Conservation (phyloP, 208 protist genomes). For the Willaertia magna region DNA sequence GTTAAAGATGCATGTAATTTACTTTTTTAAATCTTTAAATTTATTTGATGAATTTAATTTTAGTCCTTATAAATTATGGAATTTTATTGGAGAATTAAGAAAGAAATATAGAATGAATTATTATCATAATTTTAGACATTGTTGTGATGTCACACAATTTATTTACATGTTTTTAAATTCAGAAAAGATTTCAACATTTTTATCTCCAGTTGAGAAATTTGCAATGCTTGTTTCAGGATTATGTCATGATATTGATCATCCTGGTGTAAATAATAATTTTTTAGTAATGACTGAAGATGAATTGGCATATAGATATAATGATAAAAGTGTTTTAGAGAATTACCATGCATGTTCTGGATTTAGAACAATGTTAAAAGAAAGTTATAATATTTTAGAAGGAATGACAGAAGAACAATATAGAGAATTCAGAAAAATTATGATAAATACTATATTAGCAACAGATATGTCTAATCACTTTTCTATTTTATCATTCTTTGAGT, state of each 20-base stretch:
- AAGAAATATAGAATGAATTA: conserved; percentile 24
- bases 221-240: conserved; percentile 35
- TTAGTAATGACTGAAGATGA: conserved; percentile 44
- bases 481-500: background rate
- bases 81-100: background rate
- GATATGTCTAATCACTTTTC: conserved; percentile 26
- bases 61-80: background rate
- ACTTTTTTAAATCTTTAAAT: background rate
- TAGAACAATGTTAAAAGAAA: conserved; percentile 62
- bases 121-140: conserved; percentile 57
- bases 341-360: conserved; percentile 74
- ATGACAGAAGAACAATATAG: conserved; percentile 4
- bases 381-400: conserved; percentile 57
- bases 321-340: conserved; percentile 82
- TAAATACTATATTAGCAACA: conserved; percentile 18
- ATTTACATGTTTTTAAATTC: conserved; percentile 26
- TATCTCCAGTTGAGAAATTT: conserved; percentile 38
- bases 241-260: conserved; percentile 54
- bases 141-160: conserved; percentile 44
- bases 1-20: background rate
- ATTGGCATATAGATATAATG: conserved; percentile 78
- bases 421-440: conserved; percentile 14
- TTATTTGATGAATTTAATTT: background rate
- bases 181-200: background rate
- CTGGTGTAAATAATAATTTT: conserved; percentile 56